Evolutionary conservation across 371 early-diverging fungal genomes (phyloP).

Genomic region (Synchytrium microbalum): DNA sequence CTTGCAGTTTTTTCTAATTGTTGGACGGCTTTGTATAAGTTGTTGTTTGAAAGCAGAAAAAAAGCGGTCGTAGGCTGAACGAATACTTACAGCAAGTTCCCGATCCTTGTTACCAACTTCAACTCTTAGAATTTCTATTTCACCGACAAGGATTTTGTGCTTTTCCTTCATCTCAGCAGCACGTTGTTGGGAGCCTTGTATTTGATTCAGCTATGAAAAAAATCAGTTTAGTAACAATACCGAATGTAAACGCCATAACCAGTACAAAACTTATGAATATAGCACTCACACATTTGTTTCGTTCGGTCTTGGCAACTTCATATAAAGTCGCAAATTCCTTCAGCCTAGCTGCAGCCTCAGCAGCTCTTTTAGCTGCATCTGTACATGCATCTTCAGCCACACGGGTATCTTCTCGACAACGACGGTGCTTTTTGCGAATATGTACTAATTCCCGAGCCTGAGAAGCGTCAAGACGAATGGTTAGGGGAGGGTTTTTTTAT

Average conservation of each 20-base stretch:
- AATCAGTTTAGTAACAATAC: neutral
- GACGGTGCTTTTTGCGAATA: slow-evolving; percentile 29
- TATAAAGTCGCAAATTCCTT: slow-evolving; percentile 44
- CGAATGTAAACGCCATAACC: neutral
- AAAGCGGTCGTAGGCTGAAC: neutral
- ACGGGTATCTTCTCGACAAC: slow-evolving; percentile 33
- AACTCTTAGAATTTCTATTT: slow-evolving; percentile 47
- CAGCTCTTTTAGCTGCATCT: slow-evolving; percentile 40
- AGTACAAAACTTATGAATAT: slow-evolving; percentile 1
- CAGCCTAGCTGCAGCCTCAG: slow-evolving; percentile 33
- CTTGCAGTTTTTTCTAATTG: slow-evolving; percentile 40
- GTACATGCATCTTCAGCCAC: slow-evolving; percentile 33
- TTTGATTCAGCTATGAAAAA: slow-evolving; percentile 40
- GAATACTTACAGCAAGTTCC: slow-evolving; percentile 36
- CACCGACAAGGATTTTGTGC: slow-evolving; percentile 41
- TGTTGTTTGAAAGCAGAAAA: neutral
- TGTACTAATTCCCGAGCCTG: slow-evolving; percentile 41
- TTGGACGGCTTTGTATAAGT: neutral
- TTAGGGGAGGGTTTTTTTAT: neutral
- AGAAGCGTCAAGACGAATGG: neutral
- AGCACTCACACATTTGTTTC: slow-evolving; percentile 44
- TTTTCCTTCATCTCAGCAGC: slow-evolving; percentile 54
- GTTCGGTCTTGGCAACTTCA: slow-evolving; percentile 48
- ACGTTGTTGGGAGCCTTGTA: slow-evolving; percentile 42
- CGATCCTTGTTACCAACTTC: slow-evolving; percentile 44